Evolutionary conservation across 257 asterid genomes (phyloP), one percentile per base, ranked within the genome.

Genomic region (Leonotis leonurus): DNA sequence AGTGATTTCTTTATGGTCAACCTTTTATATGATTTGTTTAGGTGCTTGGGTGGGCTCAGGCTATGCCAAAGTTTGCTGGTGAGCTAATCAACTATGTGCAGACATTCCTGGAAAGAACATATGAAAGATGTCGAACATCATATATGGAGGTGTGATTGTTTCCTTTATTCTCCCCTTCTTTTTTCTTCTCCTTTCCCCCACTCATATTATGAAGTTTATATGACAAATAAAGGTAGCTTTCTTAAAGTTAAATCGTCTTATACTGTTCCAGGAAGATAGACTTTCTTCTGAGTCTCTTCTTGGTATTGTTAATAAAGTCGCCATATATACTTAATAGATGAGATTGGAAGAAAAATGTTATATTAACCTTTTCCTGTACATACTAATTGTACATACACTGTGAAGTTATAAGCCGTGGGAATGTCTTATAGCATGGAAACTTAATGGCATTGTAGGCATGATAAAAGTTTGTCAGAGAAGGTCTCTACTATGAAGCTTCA

Each of bases 11-110:
- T 63, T 60, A 26, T 39, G 53, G 24, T 60, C 40, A 41, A 29
- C 61, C 57, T 41, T 71, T 45, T 52, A 26, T 14, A 33, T 32
- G 70, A 73, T 72, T 73, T 59, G 12, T 73, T 35, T 71, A 93
- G 99, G 97, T 93, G 62, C 89, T 93, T 77, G 92, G 96, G 21
- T 93, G 99, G 99, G 97, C 96, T 52, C 97, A 93, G 80, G 94
- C 99, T 77, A 83, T 89, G 99, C 99, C 99, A 63, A 93, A 89
- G 80, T 93, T 89, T 81, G 79, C 97, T 62, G 79, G 69, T 60
- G 97, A 86, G 72, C 88, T 93, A 69, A 81, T 87, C 80, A 85
- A 74, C 77, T 93, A 89, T 67, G 89, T 89, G 73, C 95, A 83
- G 79, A 87, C 96, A 57, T 89, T 93, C 75, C 99, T 93, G 51